Percentiles rank a stretch among this genome's conserved stretches.
phyloP scores from a whole-genome alignment of 495 filamentous ascomycete genomes.

The Daldinia vernicosa region DNA sequence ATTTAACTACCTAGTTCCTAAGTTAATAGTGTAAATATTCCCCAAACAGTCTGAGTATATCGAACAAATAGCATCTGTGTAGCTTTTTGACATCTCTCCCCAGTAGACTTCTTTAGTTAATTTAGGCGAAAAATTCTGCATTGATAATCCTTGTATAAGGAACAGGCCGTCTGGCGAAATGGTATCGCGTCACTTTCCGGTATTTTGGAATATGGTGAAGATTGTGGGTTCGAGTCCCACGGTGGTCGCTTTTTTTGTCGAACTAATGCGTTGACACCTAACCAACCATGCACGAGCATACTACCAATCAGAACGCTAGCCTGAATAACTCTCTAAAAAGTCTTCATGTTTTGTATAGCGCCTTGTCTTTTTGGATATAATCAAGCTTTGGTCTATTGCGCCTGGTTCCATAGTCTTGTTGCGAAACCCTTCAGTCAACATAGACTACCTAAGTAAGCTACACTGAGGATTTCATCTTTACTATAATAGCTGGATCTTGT shows the following conservation, averaged over 20 bases:
- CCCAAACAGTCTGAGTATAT: not conserved
- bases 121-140: not conserved
- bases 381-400: no score
- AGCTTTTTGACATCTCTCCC: not conserved
- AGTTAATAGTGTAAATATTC: no score
- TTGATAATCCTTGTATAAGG: not conserved
- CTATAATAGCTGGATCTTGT: no score
- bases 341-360: no score
- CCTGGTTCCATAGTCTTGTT: no score
- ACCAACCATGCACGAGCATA: not conserved
- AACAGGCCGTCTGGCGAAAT: conserved; percentile 2
- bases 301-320: no score
- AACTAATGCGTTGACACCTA: not conserved
- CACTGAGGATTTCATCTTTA: no score
- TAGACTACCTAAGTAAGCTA: no score
- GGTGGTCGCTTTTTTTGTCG: not conserved
- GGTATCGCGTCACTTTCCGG: conserved; percentile 5
- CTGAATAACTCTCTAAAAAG: no score
- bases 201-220: not conserved
- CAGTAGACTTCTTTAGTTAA: not conserved
- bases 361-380: no score
- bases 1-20: no score
- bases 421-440: no score
- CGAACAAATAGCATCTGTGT: not conserved
- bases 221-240: conserved; percentile 6